A percentile compares a stretch with the other conserved stretches of the same genome.
phyloP scores from a whole-genome alignment of 345 rosid genomes.

The Zanthoxylum bungeanum region DNA sequence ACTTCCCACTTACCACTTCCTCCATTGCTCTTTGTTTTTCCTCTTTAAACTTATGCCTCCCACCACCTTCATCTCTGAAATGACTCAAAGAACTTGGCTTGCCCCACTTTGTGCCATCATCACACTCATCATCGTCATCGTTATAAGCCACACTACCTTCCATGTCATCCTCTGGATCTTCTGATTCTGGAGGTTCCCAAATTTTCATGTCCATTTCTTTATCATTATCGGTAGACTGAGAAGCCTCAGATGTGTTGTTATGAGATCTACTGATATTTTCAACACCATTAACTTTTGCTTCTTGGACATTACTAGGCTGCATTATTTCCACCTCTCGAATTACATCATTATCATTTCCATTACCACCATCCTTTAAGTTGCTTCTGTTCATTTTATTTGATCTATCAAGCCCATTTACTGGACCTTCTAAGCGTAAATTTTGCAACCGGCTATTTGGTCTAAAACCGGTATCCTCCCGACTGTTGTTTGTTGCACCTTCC shows the following conservation, averaged over 20 bases:
- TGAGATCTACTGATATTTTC: slow-evolving; percentile 22
- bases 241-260: slow-evolving; percentile 31
- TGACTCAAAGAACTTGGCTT: slow-evolving; percentile 52
- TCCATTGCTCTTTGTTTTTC: slow-evolving; percentile 56
- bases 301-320: slow-evolving; percentile 27
- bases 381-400: slow-evolving; percentile 27
- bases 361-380: slow-evolving; percentile 20
- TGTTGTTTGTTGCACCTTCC: slow-evolving; percentile 32
- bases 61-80: slow-evolving; percentile 34
- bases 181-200: slow-evolving; percentile 94
- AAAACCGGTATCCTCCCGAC: slow-evolving; percentile 32
- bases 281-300: slow-evolving; percentile 24
- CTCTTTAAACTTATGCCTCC: slow-evolving; percentile 47
- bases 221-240: slow-evolving; percentile 17
- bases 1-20: slow-evolving; percentile 64
- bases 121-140: slow-evolving; percentile 71
- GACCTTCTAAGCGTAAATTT: slow-evolving; percentile 27
- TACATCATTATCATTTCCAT: slow-evolving; percentile 22
- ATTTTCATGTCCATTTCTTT: slow-evolving; percentile 34
- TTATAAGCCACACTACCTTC: slow-evolving; percentile 50
- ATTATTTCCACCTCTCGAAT: slow-evolving; percentile 41
- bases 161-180: slow-evolving; percentile 54
- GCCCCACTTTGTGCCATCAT: slow-evolving; percentile 64
- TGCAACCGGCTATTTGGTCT: slow-evolving; percentile 27
- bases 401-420: slow-evolving; percentile 28